Evolutionary conservation across 768 basidiomycete genomes (phyloP), one percentile per base, ranked within the genome.

Genomic region (Lentinula lateritia): DNA sequence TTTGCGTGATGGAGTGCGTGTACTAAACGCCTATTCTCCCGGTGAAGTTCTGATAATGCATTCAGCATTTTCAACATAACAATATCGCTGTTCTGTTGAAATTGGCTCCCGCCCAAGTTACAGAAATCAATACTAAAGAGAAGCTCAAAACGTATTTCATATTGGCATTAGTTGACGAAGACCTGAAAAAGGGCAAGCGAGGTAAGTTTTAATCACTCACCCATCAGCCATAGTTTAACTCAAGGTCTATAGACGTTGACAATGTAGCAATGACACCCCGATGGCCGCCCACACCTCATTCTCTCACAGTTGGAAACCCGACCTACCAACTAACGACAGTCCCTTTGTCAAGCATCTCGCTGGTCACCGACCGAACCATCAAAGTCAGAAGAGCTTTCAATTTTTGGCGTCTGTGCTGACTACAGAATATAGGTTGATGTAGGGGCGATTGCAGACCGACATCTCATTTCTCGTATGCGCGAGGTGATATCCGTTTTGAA

Each of bases 31-130:
- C 3, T 36, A 43, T 20, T 43, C 35, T 28, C 52, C 5, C 34
- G 48, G 46, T 60, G 66, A 41, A 62, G 42, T 6, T 16, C 55
- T 56, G 7, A 41, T 60, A 55, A 32, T 16, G 28, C n/a, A 50
- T 35, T 35, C 67, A 96, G 94, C 91, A 93, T 71, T 95, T 92
- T 71, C 78, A 75, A 60, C 79, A 78, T 16, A 87, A 85, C 63
- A 89, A 87, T 56, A 72, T 86, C 20, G 95, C 83, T 5, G 78
- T 95, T 28, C 66, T 96, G 15, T 77, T 97, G 41, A 89, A 88
- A 68, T 79, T 78, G 52, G 85, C 84, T 50, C 83, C 79, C 2
- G 71, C 79, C n/a, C 78, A 77, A 58, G 69, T 74, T 4, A 64
- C 76, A 10, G 78, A 77, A 3, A 72, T 77, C 3, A 82, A 80